These are phyloP conservation scores for Sclerotinia glacialis DNA, from an alignment of 2,329 filamentous ascomycete genomes.

Conservation along the genomic window DNA sequence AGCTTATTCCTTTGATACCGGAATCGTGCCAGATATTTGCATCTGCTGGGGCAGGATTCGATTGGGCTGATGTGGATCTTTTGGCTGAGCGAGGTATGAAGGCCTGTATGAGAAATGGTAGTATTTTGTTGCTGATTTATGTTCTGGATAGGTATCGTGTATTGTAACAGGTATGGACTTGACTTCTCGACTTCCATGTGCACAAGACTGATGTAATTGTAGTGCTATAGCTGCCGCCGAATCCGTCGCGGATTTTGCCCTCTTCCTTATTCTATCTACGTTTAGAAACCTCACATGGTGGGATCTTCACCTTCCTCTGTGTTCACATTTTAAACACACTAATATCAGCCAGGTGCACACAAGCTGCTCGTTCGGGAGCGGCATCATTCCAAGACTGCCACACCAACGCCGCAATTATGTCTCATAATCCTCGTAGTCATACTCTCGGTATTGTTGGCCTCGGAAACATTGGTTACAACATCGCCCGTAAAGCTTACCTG, in stretches of 20 bases:
- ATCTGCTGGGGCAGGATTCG: slow-evolving; percentile 60
- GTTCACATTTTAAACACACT: neutral
- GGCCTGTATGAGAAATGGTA: neutral
- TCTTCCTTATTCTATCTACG: slow-evolving; percentile 65
- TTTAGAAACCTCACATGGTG: slow-evolving; percentile 68
- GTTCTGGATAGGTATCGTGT: slow-evolving; percentile 51
- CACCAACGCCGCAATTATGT: slow-evolving; percentile 54
- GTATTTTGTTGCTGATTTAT: neutral
- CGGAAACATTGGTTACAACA: slow-evolving; percentile 61
- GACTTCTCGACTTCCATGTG: neutral
- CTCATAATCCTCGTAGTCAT: slow-evolving; percentile 61
- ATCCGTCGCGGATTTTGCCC: slow-evolving; percentile 68
- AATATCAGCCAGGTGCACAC: slow-evolving; percentile 30
- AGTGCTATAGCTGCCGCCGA: slow-evolving; percentile 66
- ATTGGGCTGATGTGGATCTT: slow-evolving; percentile 60
- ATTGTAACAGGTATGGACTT: slow-evolving; percentile 57
- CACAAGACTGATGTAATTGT: slow-evolving; percentile 1
- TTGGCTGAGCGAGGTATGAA: slow-evolving; percentile 53
- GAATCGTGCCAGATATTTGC: slow-evolving; percentile 54
- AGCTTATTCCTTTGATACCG: slow-evolving; percentile 55
- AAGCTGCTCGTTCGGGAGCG: slow-evolving; percentile 31
- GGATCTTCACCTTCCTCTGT: too few relatives aligned
- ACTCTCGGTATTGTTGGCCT: slow-evolving; percentile 66
- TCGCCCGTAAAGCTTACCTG: slow-evolving; percentile 56
- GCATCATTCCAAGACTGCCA: slow-evolving; percentile 57